Percentiles rank a stretch among this genome's conserved stretches.
phyloP scores from a whole-genome alignment of 495 filamentous ascomycete species.

The Aspergillus mulundensis region DNA sequence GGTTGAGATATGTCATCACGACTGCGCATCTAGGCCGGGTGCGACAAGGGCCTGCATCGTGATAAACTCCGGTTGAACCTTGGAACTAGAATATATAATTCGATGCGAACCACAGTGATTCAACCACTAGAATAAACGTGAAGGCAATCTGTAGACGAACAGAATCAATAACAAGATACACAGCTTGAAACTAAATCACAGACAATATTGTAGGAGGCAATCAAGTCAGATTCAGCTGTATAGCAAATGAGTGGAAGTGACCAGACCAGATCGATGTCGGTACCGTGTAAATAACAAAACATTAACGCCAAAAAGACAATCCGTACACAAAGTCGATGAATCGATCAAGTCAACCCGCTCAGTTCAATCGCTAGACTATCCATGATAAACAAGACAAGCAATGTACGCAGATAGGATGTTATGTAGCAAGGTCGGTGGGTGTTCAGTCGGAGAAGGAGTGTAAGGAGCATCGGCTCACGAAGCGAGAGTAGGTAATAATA shows the following conservation, averaged over 20 bases:
- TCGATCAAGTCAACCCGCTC: constrained; percentile 25
- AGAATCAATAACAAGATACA: constrained; percentile 9
- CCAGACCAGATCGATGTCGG: constrained; percentile 11
- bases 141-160: too few relatives aligned
- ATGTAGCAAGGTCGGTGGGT: constrained; percentile 3
- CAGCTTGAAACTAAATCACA: constrained; percentile 1
- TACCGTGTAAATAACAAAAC: constrained; percentile 3
- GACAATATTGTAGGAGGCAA: constrained; percentile 5
- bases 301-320: constrained; percentile 18
- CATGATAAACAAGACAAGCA: constrained; percentile 23
- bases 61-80: too few relatives aligned
- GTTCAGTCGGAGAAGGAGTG: constrained; percentile 9
- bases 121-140: too few relatives aligned
- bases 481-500: neutral
- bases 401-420: constrained; percentile 7
- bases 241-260: constrained; percentile 21
- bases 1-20: too few relatives aligned
- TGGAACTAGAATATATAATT: constrained; percentile 19
- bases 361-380: constrained; percentile 34
- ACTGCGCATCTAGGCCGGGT: too few relatives aligned
- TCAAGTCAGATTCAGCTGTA: constrained; percentile 14
- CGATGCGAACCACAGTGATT: constrained; percentile 5
- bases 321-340: constrained; percentile 8
- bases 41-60: too few relatives aligned
- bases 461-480: constrained; percentile 14